Conservation (phyloP, 148 eudicot species). For the Chenopodium quinoa region DNA sequence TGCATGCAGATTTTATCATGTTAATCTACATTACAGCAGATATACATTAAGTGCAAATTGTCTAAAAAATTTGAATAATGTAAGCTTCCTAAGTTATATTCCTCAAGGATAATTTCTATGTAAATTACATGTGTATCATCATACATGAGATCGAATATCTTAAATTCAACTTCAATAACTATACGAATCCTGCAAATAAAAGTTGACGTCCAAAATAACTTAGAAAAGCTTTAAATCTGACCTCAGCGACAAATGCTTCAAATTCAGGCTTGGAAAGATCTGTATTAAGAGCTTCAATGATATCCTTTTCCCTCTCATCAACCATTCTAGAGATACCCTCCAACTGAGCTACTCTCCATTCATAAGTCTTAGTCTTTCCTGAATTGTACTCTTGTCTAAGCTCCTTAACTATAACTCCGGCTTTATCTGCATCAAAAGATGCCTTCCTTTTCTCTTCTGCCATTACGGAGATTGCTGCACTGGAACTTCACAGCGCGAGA, state of each 20-base stretch:
- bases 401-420: conserved; percentile 43
- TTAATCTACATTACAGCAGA: conserved; percentile 36
- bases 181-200: too few relatives aligned
- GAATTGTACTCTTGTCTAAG: conserved; percentile 40
- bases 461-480: conserved; percentile 27
- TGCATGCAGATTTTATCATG: conserved; percentile 42
- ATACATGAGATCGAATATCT: background rate
- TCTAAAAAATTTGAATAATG: background rate
- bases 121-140: background rate
- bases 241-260: conserved; percentile 62
- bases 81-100: background rate
- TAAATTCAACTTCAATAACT: too few relatives aligned
- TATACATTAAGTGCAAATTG: background rate
- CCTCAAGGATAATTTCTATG: background rate
- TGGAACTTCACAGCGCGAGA: conserved; percentile 22
- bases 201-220: too few relatives aligned
- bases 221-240: background rate
- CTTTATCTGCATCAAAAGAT: conserved; percentile 34
- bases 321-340: conserved; percentile 43
- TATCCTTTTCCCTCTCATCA: conserved; percentile 48
- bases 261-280: conserved; percentile 61
- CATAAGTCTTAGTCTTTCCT: conserved; percentile 55
- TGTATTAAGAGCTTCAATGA: conserved; percentile 44
- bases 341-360: conserved; percentile 57
- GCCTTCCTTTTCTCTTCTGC: conserved; percentile 28